A percentile compares a stretch with the other conserved stretches of the same genome.
Conservation (phyloP, 768 basidiomycete genomes). For the Ephemerocybe angulata region DNA sequence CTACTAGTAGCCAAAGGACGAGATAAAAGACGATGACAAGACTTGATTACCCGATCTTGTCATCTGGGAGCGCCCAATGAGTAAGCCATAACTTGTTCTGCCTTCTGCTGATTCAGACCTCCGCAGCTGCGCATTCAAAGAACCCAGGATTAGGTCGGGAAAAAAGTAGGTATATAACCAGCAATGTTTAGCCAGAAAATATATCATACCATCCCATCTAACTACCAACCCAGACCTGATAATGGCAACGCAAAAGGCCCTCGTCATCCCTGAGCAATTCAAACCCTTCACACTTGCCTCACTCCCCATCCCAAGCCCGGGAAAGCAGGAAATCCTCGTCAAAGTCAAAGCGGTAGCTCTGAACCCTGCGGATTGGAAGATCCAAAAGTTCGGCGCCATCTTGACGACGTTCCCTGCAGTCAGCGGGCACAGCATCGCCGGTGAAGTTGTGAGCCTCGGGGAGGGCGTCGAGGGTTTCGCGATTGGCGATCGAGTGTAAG, state of each 20-base stretch:
- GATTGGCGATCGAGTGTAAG: slow-evolving; percentile 53
- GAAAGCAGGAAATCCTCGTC: slow-evolving; percentile 32
- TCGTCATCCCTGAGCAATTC: slow-evolving; percentile 22
- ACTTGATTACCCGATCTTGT: too few relatives aligned
- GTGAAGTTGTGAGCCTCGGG: slow-evolving; percentile 48
- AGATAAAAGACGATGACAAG: too few relatives aligned
- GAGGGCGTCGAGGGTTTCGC: slow-evolving; percentile 47
- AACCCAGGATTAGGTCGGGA: too few relatives aligned
- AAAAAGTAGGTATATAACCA: too few relatives aligned
- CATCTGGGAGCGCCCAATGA: too few relatives aligned
- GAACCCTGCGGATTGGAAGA: slow-evolving; percentile 52
- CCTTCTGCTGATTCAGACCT: too few relatives aligned
- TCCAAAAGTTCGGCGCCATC: slow-evolving; percentile 38
- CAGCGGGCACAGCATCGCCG: slow-evolving; percentile 47
- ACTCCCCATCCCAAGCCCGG: slow-evolving; percentile 7
- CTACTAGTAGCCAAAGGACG: too few relatives aligned
- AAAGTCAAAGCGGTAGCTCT: slow-evolving; percentile 36
- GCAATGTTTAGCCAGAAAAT: too few relatives aligned
- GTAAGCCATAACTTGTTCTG: too few relatives aligned
- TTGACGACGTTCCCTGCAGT: slow-evolving; percentile 44
- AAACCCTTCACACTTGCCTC: slow-evolving; percentile 38
- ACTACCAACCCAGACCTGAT: too few relatives aligned
- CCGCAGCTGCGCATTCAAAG: too few relatives aligned
- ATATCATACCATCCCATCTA: too few relatives aligned
- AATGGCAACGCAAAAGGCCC: slow-evolving; percentile 35